Base-by-base conservation (phyloP, 2,329 filamentous ascomycete species). In the Zelopaecilomyces penicillatus region DNA sequence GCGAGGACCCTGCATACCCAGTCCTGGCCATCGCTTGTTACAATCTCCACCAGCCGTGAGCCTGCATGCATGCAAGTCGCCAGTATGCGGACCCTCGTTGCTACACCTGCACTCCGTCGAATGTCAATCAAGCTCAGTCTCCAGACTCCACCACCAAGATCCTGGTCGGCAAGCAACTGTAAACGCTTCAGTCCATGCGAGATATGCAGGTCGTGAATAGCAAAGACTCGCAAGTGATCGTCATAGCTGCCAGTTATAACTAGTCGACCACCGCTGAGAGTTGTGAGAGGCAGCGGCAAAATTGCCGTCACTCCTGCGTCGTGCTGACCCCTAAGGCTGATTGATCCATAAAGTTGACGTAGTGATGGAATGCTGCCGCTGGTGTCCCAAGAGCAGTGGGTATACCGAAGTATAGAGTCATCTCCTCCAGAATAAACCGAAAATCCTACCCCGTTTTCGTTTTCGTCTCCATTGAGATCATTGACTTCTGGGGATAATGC, bases 41-140 rank as follows among this genome's bases (percentile, higher is more conserved):
- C 48, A 12, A 79, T 56, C 34, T 71, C 65, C 5, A 84, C 56
- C n/a, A 97, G 65, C 43, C 83, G 77, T 7, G 80, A 74, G 1
- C 93, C 93, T 3, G 85, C 87, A 67, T 96, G 85, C 91, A 97
- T 97, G 59, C 93, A 96, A 38, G 88, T 95, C 11, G 83, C 90
- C 35, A 96, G 68, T n/a, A 94, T 66, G 37, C 73, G 60, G 29
- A 66, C 47, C 39, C 60, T 59, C 50, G 57, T 60, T 7, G 37
- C 47, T 44, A 59, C 64, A 5, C 39, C 49, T n/a, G 42, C 52
- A 12, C 48, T 48, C 12, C 47, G 38, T 19, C 51, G 54, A 12
- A 60, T 42, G 3, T 62, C 57, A 7, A 88, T 65, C 34, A 85
- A 54, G 58, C 86, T 86, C 44, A 97, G 61, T 45, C 91, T 74